These are phyloP conservation scores for Themeda triandra DNA, from an alignment of 176 grass and related monocot genomes.

Conservation along the genomic window DNA sequence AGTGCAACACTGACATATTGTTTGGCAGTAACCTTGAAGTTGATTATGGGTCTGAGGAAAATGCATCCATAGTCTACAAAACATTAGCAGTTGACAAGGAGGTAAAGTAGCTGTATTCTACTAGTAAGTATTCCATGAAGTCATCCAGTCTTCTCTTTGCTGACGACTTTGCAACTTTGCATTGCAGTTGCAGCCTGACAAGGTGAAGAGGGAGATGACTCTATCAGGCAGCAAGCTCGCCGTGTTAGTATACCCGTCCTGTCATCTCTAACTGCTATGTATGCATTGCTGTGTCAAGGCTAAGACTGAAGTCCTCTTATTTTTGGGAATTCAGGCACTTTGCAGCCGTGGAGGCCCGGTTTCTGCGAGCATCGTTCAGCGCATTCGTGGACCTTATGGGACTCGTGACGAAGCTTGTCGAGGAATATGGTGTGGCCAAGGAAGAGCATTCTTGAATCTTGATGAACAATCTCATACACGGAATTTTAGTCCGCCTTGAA, in stretches of 20 bases:
- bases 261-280: background rate
- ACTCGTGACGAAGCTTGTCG: conserved; percentile 71
- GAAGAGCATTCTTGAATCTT: conserved; percentile 22
- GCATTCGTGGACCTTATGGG: conserved; percentile 73
- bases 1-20: background rate
- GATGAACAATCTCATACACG: background rate
- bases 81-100: conserved; percentile 30
- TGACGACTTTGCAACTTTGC: background rate
- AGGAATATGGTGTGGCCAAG: conserved; percentile 51
- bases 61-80: conserved; percentile 23
- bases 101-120: background rate
- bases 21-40: conserved; percentile 68
- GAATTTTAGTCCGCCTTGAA: background rate
- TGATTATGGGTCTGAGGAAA: conserved; percentile 54
- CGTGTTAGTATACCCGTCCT: conserved; percentile 51
- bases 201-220: conserved; percentile 72
- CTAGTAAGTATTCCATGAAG: background rate
- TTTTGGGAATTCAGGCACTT: conserved; percentile 45
- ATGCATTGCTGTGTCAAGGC: background rate
- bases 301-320: background rate
- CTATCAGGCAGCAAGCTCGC: conserved; percentile 65
- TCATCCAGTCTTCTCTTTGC: background rate
- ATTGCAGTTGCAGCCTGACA: conserved; percentile 84
- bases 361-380: conserved; percentile 78
- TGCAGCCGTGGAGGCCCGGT: conserved; percentile 77